Evolutionary conservation across 2,329 filamentous ascomycete species (phyloP).

Genomic region (Beauveria pseudobassiana): DNA sequence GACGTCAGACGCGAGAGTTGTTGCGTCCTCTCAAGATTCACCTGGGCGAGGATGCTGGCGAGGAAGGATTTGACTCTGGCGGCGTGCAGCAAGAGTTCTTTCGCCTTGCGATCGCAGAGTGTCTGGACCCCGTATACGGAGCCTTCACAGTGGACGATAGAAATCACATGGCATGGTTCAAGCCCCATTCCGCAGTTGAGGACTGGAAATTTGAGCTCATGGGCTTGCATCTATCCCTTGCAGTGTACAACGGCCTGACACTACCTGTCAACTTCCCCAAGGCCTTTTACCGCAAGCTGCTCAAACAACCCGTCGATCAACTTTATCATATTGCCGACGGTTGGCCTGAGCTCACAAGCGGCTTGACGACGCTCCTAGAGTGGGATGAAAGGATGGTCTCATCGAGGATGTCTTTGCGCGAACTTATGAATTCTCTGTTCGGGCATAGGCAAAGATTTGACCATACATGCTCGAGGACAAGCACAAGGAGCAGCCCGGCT

Average conservation of each 20-base stretch:
- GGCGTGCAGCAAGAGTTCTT: constrained; percentile 98
- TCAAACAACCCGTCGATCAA: constrained; percentile 60
- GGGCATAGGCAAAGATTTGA: constrained; percentile 49
- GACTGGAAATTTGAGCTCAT: constrained; percentile 87
- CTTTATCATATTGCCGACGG: constrained; percentile 76
- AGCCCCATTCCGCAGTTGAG: constrained; percentile 71
- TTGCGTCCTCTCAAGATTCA: constrained; percentile 82
- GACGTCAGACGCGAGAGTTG: constrained; percentile 72
- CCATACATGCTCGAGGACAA: constrained; percentile 42
- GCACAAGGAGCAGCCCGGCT: constrained; percentile 48
- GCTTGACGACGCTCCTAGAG: constrained; percentile 63
- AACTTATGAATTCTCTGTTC: constrained; percentile 77
- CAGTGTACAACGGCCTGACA: constrained; percentile 87
- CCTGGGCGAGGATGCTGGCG: constrained; percentile 72
- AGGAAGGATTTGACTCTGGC: constrained; percentile 87
- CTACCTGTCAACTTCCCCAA: constrained; percentile 83
- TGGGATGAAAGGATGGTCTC: constrained; percentile 70
- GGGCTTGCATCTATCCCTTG: constrained; percentile 79
- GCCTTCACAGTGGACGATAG: constrained; percentile 71
- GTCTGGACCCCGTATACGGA: constrained; percentile 69
- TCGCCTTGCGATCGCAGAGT: constrained; percentile 71
- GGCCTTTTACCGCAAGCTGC: constrained; percentile 73
- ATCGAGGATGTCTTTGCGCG: constrained; percentile 77
- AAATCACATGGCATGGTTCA: constrained; percentile 82
- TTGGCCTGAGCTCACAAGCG: constrained; percentile 75